Base-by-base conservation (phyloP, 164 flowering plant species). In the Liriodendron chinense region DNA sequence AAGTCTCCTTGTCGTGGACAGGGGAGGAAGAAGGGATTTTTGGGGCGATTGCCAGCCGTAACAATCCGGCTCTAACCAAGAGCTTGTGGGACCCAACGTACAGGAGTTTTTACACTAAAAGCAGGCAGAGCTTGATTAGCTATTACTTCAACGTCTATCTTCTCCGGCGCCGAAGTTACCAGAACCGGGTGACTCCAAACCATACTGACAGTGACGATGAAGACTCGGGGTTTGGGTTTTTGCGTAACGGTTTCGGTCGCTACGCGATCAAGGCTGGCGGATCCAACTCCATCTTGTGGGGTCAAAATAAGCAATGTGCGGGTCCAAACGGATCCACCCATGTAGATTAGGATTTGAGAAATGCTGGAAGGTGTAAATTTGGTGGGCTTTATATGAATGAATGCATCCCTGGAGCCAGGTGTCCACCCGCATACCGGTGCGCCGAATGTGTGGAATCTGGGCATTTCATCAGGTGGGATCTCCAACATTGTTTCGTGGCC, bases 81-180 rank as follows among this genome's bases (percentile, higher is more conserved):
- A 68, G 68, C 76, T 90, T 92, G 74, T 95, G 96, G 96, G 79
- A 86, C 12, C 73, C 83, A 23, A 68, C 84, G 26, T 49, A 22
- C 59, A 80, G 74, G 79, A 10, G 21, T 47, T 89, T 92, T 74
- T 89, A 86, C 10, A 50, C 48, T 26, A 92, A 85, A 81, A 86
- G 79, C 73, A 80, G 87, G 72, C 85, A 80, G 72, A 86, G 79
- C 22, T 76, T 92, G 68, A 93, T 92, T 48, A 85, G 89, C 85
- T 96, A 96, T 82, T 96, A 92, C 82, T 95, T 82, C 86, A 93
- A 96, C 80, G 96, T 91, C 21, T 92, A 83, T 77, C 82, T 93
- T 74, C 81, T 89, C 69, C 82, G 80, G 21, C 92, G 91, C 53
- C 82, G 98, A 80, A 87, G 80, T 61, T 74, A 74, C 62, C 98